Base-by-base conservation (phyloP, 202 grass and related monocot species). In the Bolboschoenoplectus hybrid region DNA sequence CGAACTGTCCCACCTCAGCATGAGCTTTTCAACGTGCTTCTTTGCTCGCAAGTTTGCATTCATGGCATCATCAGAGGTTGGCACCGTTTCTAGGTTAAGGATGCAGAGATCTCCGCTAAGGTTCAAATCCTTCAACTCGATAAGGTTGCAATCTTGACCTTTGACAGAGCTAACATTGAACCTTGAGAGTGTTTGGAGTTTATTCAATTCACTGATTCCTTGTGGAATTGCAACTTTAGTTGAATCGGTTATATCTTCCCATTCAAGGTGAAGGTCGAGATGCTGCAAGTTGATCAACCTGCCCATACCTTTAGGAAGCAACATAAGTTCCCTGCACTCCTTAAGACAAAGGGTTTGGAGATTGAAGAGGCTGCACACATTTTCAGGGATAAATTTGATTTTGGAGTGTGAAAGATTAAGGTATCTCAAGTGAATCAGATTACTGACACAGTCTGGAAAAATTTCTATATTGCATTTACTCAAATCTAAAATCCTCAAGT, bases 261-360 rank as follows among this genome's bases (percentile, higher is more conserved):
- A 95, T 17, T 95, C 87, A 47, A 92, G 67, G 66, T 88, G 89
- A 72, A 95, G 86, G 55, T 67, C 78, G 52, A 92, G 89, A 90
- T 92, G 89, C 10, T 67, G 43, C 70, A 95, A 66, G 83, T 91
- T 91, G 51, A 91, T 74, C 52, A 95, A 88, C 8, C 76, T 87
- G 5, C 70, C 88, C 44, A 89, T 69, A 35, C 26, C 74, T 85
- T 83, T 6, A 67, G 93, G 93, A 52, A 95, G 77, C 20, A 77
- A 51, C 14, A 69, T 58, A 55, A 95, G 90, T 7, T 83, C 14
- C 20, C 50, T 58, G 40, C 90, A 95, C 8, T 82, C 45, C 1
- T 41, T 86, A 32, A 92, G 90, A 60, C 87, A 82, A 64, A 91
- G 62, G 12, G 85, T 86, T 86, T 89, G 85, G 79, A 95, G 47